Base-by-base conservation (phyloP, 176 grass and related monocot genomes). In the Aegilops speltoides region DNA sequence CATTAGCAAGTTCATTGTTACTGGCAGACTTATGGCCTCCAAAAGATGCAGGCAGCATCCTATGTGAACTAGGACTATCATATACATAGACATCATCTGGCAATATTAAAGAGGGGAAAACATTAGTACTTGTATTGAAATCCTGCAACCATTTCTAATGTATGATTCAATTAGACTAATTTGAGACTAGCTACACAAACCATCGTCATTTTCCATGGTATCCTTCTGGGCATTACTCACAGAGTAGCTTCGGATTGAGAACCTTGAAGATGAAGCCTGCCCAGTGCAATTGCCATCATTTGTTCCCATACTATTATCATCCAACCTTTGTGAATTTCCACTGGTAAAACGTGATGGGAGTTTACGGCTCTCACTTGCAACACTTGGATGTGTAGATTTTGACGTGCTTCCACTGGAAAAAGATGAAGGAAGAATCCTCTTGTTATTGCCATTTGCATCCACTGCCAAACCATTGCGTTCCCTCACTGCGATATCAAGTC, bases 41-140 rank as follows among this genome's bases (percentile, higher is more conserved):
- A 86, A 94, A 67, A 31, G 84, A 92, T 78, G 81, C 63, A 86
- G 95, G 95, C 2, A 92, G 81, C 75, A 92, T 78, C 81, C 95
- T 92, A 73, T 83, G 61, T 29, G 92, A 81, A 54, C 50, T 89
- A 69, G 90, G 61, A 78, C 76, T 37, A 77, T 75, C 93, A 79
- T 77, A 89, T 84, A 94, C 80, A 88, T 85, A 67, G 52, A 92
- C 65, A 81, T 91, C 90, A 91, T 92, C 95, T 97, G 74, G 28
- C 38, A 59, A 83, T 70, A 31, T 64, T 50, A 40, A 78, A 90
- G 64, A 88, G 57, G 59, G 25, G 79, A 59, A 62, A 48, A 59
- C 3, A 77, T 78, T 61, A 87, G 61, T 72, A 11, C 56, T 78
- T 7, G 52, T 76, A 28, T 14, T 48, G 8, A 69, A 41, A 76